A percentile compares a stretch with the other conserved stretches of the same genome.
Evolutionary conservation across 1,139 yeast genomes (phyloP).

Genomic region (Yamadazyma atmosphaerica): DNA sequence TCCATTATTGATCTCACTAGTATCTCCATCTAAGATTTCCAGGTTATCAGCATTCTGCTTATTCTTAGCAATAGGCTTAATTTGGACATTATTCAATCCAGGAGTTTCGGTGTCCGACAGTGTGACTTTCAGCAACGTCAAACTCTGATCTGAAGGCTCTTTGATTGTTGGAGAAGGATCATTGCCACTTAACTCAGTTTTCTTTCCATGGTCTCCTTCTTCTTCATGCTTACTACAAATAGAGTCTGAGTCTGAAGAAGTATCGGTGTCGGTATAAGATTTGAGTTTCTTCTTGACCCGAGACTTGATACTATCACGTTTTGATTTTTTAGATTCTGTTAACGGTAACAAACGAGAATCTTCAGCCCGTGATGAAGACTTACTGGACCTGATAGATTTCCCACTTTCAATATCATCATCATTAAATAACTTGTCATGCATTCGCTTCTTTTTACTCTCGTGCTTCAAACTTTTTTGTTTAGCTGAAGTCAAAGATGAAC

Average conservation of each 20-base stretch:
- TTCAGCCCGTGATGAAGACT: constrained; percentile 1
- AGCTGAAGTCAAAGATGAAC: constrained; percentile 4
- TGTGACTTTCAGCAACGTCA: background rate
- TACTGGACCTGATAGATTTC: constrained; percentile 1
- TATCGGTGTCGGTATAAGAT: constrained; percentile 11
- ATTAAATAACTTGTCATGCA: constrained; percentile 34
- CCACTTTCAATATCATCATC: constrained; percentile 14
- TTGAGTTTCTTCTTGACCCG: constrained; percentile 11
- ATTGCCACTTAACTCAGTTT: background rate
- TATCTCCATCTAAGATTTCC: constrained; percentile 6
- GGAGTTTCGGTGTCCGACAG: constrained; percentile 8
- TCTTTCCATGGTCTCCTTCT: constrained; percentile 2
- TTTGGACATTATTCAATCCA: constrained; percentile 10
- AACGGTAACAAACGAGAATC: constrained; percentile 6
- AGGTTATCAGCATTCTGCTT: constrained; percentile 6
- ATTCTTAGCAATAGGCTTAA: constrained; percentile 12
- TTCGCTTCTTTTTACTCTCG: constrained; percentile 13
- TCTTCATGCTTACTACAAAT: constrained; percentile 3
- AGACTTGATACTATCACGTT: constrained; percentile 13
- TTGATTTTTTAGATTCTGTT: constrained; percentile 8
- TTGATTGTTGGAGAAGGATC: background rate
- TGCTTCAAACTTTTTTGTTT: constrained; percentile 1
- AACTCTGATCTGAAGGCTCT: background rate
- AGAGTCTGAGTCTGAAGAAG: constrained; percentile 10
- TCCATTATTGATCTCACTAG: background rate